phyloP scores from a whole-genome alignment of 2,329 filamentous ascomycete species.

The Penicillium paneum region DNA sequence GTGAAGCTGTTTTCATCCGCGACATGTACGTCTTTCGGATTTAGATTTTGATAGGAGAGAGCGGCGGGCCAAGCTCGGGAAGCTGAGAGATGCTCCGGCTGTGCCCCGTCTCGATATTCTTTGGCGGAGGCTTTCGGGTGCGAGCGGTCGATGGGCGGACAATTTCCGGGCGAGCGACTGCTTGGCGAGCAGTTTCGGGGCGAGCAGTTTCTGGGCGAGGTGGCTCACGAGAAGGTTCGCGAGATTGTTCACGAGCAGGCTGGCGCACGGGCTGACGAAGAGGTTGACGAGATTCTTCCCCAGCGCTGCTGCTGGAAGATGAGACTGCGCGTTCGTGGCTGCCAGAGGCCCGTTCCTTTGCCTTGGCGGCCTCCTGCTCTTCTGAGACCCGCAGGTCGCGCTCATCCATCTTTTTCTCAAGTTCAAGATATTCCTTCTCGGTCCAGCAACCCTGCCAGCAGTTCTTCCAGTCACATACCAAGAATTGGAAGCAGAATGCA shows the following conservation, averaged over 20 bases:
- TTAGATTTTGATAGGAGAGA: slow-evolving; percentile 49
- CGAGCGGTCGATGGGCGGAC: slow-evolving; percentile 32
- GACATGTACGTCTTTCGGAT: slow-evolving; percentile 30
- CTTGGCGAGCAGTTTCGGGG: slow-evolving; percentile 32
- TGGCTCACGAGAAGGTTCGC: neutral
- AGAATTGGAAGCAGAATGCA: slow-evolving; percentile 88
- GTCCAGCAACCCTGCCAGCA: slow-evolving; percentile 97
- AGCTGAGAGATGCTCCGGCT: slow-evolving; percentile 42
- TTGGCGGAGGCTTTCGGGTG: slow-evolving; percentile 31
- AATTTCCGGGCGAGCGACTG: slow-evolving; percentile 21
- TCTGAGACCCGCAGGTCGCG: slow-evolving; percentile 26
- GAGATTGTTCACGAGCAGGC: slow-evolving; percentile 32
- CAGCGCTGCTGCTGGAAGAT: slow-evolving; percentile 61
- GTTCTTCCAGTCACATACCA: slow-evolving; percentile 91
- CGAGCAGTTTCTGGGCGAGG: slow-evolving; percentile 7
- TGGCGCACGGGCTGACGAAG: neutral
- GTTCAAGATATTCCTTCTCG: slow-evolving; percentile 73
- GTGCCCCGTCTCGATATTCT: slow-evolving; percentile 36
- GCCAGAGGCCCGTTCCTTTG: slow-evolving; percentile 21
- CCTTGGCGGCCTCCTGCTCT: slow-evolving; percentile 24
- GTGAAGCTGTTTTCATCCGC: neutral
- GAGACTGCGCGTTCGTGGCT: slow-evolving; percentile 59
- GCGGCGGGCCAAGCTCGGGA: slow-evolving; percentile 47
- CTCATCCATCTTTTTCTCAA: slow-evolving; percentile 44
- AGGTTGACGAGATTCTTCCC: slow-evolving; percentile 24